A percentile compares a stretch with the other conserved stretches of the same genome.
These are phyloP conservation scores for Populus pruinosa DNA, from an alignment of 345 rosid genomes.

Conservation along the genomic window DNA sequence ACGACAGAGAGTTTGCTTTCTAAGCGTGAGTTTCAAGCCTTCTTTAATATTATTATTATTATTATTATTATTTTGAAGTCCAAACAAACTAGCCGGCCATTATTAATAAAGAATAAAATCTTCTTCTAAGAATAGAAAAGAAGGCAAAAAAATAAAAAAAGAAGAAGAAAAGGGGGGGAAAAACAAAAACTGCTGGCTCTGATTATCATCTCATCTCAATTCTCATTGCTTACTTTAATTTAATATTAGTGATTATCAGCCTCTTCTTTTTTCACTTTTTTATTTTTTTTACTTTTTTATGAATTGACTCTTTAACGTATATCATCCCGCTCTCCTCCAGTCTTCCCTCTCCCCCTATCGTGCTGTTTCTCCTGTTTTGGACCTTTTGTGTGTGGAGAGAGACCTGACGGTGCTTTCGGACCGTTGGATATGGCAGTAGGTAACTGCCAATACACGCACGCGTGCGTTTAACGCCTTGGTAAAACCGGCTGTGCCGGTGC, in stretches of 20 bases:
- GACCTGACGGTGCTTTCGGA: neutral
- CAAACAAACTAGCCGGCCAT: constrained; percentile 36
- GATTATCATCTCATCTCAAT: constrained; percentile 23
- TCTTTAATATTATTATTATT: constrained; percentile 18
- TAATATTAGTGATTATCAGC: neutral
- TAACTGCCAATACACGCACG: neutral
- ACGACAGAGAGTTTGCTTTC: constrained; percentile 31
- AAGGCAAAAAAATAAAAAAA: constrained; percentile 17
- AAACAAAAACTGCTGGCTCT: constrained; percentile 36
- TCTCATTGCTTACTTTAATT: neutral
- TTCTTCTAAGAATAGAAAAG: neutral
- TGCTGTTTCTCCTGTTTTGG: neutral
- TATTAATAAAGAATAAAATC: constrained; percentile 40
- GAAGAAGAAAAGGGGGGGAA: neutral
- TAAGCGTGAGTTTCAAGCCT: constrained; percentile 57
- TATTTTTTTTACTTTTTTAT: neutral
- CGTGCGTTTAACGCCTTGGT: constrained; percentile 17
- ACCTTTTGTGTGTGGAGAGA: neutral
- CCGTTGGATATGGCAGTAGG: constrained; percentile 18
- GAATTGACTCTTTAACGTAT: constrained; percentile 33
- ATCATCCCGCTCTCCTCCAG: neutral
- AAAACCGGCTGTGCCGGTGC: constrained; percentile 44
- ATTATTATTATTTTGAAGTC: neutral
- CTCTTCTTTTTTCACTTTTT: neutral
- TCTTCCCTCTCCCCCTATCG: neutral